A percentile compares a stretch with the other conserved stretches of the same genome.
Conservation (phyloP, 2,329 filamentous ascomycete genomes). For the Lachnellula arida region DNA sequence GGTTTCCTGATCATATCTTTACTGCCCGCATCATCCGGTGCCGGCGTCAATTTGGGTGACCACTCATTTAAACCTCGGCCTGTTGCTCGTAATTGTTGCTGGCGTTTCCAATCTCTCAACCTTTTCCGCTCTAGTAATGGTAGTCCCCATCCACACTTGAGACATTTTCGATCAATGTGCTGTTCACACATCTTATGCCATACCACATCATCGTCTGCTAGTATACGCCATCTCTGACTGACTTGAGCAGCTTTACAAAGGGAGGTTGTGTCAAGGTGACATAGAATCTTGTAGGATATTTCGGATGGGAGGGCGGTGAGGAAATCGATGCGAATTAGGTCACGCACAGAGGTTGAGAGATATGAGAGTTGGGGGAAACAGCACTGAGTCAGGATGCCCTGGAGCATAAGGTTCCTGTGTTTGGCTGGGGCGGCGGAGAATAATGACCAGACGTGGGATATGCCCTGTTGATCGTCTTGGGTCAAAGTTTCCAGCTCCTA, state of each 20-base stretch:
- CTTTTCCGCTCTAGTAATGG: conserved; percentile 85
- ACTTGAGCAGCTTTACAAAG: conserved; percentile 96
- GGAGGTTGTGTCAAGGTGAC: conserved; percentile 87
- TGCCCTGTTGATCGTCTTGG: conserved; percentile 84
- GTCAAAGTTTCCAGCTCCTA: conserved; percentile 79
- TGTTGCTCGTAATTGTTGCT: conserved; percentile 67
- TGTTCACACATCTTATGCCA: conserved; percentile 99
- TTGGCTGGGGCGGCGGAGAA: conserved; percentile 94
- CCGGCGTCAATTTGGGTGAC: conserved; percentile 46
- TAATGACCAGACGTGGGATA: conserved; percentile 94
- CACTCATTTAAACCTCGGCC: conserved; percentile 52
- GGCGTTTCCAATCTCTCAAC: conserved; percentile 70
- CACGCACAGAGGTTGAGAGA: conserved; percentile 83
- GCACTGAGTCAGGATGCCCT: conserved; percentile 92
- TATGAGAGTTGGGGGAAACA: conserved; percentile 96
- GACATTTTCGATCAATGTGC: conserved; percentile 90
- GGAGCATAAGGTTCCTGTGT: conserved; percentile 92
- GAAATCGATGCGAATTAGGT: conserved; percentile 97
- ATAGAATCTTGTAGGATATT: conserved; percentile 88
- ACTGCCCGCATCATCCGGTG: conserved; percentile 33
- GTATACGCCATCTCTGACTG: conserved; percentile 76
- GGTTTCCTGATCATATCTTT: conserved; percentile 4
- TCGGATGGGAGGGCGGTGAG: conserved; percentile 82
- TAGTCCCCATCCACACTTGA: conserved; percentile 91
- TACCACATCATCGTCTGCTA: conserved; percentile 96